Evolutionary conservation across 345 rosid genomes (phyloP).

Genomic region (Brassica cretica): DNA sequence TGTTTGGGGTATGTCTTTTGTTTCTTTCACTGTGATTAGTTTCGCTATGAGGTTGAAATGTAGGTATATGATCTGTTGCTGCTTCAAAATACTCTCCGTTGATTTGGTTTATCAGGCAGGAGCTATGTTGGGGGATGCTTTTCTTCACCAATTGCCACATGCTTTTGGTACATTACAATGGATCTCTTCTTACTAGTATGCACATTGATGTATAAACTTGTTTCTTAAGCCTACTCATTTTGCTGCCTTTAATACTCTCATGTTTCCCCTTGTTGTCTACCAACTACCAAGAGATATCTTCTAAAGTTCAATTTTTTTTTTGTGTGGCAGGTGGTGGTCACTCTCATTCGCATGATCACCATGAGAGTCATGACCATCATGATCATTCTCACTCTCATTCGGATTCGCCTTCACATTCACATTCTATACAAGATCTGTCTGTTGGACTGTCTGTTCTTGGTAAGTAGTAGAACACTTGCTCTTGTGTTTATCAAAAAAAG

Average conservation of each 20-base stretch:
- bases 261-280: background rate
- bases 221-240: background rate
- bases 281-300: background rate
- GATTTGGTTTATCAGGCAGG: conserved; percentile 66
- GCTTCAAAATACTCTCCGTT: conserved; percentile 1
- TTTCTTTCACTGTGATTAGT: background rate
- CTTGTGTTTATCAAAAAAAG: background rate
- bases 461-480: conserved; percentile 36
- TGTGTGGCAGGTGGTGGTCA: conserved; percentile 73
- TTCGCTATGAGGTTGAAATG: background rate
- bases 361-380: conserved; percentile 50
- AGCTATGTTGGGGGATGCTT: conserved; percentile 99
- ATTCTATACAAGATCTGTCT: conserved; percentile 82
- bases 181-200: background rate
- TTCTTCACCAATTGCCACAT: conserved; percentile 62
- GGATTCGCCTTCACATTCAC: conserved; percentile 57
- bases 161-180: conserved; percentile 75
- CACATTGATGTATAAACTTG: background rate
- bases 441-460: conserved; percentile 88
- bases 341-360: conserved; percentile 69
- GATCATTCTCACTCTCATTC: conserved; percentile 46
- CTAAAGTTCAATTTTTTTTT: background rate
- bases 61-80: background rate
- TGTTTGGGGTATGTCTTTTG: conserved; percentile 78
- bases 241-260: too few relatives aligned